Evolutionary conservation across 306 rosid species (phyloP).

Genomic region (Cajanus cajan): DNA sequence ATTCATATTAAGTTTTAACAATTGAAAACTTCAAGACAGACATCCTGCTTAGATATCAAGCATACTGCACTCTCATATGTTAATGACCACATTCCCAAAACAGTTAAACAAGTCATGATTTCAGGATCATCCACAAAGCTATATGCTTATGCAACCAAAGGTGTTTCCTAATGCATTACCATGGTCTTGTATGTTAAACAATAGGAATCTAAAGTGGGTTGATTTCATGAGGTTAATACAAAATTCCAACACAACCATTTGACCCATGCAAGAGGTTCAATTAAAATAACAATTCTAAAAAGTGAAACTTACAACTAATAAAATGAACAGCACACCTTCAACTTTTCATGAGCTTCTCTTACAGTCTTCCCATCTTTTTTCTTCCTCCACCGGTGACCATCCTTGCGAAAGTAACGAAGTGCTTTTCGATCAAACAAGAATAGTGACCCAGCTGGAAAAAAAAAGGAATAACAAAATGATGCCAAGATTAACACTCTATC

Average conservation of each 20-base stretch:
- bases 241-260: slow-evolving; percentile 21
- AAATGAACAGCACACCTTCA: slow-evolving; percentile 87
- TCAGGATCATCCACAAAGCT: not conserved
- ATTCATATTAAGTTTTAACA: not conserved
- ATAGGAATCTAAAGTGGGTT: not conserved
- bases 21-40: not conserved
- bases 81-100: not conserved
- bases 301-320: slow-evolving; percentile 59
- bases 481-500: not conserved
- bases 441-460: slow-evolving; percentile 66
- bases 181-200: slow-evolving; percentile 14
- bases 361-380: slow-evolving; percentile 80
- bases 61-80: not conserved
- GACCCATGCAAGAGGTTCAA: slow-evolving; percentile 18
- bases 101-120: not conserved
- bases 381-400: slow-evolving; percentile 85
- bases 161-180: not conserved
- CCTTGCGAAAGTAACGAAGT: slow-evolving; percentile 75
- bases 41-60: not conserved
- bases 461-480: slow-evolving; percentile 14
- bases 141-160: not conserved
- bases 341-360: slow-evolving; percentile 85
- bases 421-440: slow-evolving; percentile 73
- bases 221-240: not conserved
- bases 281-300: slow-evolving; percentile 26